phyloP scores from a whole-genome alignment of 495 filamentous ascomycete species.

The Chaetomium cochliodes region DNA sequence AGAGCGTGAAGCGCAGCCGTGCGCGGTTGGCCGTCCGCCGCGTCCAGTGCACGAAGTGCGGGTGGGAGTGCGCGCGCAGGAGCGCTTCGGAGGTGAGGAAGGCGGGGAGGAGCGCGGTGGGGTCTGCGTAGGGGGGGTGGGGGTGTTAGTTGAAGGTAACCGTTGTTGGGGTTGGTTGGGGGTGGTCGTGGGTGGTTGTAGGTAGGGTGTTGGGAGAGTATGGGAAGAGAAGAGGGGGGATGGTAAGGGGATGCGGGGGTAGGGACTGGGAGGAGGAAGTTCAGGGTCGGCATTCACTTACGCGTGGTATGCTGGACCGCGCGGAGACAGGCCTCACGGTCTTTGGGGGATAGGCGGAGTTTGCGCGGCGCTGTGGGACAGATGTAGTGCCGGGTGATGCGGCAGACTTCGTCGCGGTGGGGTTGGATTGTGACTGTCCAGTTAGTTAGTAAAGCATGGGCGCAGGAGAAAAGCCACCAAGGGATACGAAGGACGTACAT shows the following conservation, averaged over 20 bases:
- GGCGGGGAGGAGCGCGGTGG: slow-evolving; percentile 59
- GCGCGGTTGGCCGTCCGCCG: slow-evolving; percentile 63
- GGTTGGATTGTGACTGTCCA: slow-evolving; percentile 66
- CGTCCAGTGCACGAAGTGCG: slow-evolving; percentile 56
- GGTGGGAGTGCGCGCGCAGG: slow-evolving; percentile 28
- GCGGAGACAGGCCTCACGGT: slow-evolving; percentile 58
- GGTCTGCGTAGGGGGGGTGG: slow-evolving; percentile 36
- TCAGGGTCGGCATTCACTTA: too few species aligned
- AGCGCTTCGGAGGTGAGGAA: slow-evolving; percentile 57
- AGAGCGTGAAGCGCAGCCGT: slow-evolving; percentile 56
- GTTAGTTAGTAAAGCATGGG: background rate
- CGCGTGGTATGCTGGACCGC: slow-evolving; percentile 65
- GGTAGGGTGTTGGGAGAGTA: too few species aligned
- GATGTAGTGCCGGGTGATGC: slow-evolving; percentile 63
- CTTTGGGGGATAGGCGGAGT: slow-evolving; percentile 60
- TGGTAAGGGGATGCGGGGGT: too few species aligned
- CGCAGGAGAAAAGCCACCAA: background rate
- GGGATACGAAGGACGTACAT: slow-evolving; percentile 28
- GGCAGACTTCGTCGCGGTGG: slow-evolving; percentile 63
- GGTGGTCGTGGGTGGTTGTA: too few species aligned
- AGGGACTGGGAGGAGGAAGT: too few species aligned
- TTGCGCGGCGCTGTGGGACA: slow-evolving; percentile 57
- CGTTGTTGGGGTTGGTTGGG: too few species aligned
- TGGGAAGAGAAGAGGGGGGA: too few species aligned
- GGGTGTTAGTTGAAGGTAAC: too few species aligned